Percentiles rank a stretch among this genome's conserved stretches.
Conservation (phyloP, 2,329 filamentous ascomycete species). For the Phialophora tarda region DNA sequence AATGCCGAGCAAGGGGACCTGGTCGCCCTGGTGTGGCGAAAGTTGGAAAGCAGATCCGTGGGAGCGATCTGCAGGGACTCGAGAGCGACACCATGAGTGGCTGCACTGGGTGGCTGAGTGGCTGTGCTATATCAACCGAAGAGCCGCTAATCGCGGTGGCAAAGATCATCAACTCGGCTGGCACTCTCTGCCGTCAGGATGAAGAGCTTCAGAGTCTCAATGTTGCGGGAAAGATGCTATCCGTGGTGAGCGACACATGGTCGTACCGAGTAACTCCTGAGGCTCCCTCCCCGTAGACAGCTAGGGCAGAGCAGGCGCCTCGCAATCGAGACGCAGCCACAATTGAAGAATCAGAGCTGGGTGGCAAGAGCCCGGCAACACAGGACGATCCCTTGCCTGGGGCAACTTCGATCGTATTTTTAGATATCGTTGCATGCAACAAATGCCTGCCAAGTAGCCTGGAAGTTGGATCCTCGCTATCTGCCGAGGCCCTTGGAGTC, state of each 20-base stretch:
- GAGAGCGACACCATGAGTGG: conserved; percentile 19
- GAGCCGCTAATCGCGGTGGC: conserved; percentile 19
- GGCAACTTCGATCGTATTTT: neutral
- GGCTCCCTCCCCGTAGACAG: neutral
- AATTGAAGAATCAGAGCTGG: neutral
- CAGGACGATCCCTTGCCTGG: conserved; percentile 1
- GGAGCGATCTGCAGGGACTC: neutral
- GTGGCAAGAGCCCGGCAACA: neutral
- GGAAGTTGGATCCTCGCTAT: neutral
- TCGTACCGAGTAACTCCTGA: neutral
- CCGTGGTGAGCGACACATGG: neutral
- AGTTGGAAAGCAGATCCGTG: conserved; percentile 13
- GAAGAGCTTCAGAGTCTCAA: neutral
- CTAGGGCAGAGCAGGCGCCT: neutral
- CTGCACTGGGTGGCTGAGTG: conserved; percentile 30
- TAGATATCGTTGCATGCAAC: neutral
- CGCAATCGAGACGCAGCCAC: neutral
- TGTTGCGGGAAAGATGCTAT: neutral
- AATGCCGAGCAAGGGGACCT: conserved; percentile 3
- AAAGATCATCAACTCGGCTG: conserved; percentile 11
- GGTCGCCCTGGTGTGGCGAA: neutral
- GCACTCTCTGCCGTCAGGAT: neutral
- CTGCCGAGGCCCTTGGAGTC: neutral
- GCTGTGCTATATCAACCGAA: conserved; percentile 26
- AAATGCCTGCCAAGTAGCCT: neutral